A percentile compares a stretch with the other conserved stretches of the same genome.
phyloP scores from a whole-genome alignment of 73 alveolate species.

The Paramecium sonneborni region DNA sequence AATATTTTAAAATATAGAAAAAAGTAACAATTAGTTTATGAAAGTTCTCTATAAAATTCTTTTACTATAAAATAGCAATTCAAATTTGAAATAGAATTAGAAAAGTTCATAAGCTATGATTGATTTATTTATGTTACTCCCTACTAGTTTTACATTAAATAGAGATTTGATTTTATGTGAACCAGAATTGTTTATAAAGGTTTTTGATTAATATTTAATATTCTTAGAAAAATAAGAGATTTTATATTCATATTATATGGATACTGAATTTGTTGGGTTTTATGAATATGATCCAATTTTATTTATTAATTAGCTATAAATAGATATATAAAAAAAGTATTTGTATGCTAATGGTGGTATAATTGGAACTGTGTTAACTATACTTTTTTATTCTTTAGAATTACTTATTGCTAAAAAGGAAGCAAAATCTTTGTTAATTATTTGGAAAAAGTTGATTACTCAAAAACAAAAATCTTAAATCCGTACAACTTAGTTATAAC shows the following conservation, averaged over 20 bases:
- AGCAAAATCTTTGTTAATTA: not conserved
- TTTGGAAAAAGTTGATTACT: conserved; percentile 5
- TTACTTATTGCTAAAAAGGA: not conserved
- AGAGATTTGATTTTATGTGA: not conserved
- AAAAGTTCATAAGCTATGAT: not conserved
- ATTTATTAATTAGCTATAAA: not conserved
- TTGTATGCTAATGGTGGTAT: not conserved
- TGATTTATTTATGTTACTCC: conserved; percentile 24
- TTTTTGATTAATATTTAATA: not conserved
- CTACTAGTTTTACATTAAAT: not conserved
- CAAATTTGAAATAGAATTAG: not conserved
- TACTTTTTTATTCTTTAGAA: conserved; percentile 33
- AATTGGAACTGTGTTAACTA: not conserved
- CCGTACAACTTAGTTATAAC: not conserved
- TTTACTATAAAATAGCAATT: not conserved
- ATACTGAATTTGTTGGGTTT: conserved; percentile 49
- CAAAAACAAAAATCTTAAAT: not conserved
- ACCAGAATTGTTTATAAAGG: conserved; percentile 7
- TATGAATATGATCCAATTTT: not conserved
- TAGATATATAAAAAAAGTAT: not conserved
- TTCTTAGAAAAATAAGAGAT: conserved; percentile 13
- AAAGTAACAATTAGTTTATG: not conserved
- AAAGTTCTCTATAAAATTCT: conserved; percentile 4
- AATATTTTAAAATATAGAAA: not conserved
- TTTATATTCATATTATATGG: not conserved